Percentiles rank a stretch among this genome's conserved stretches.
Evolutionary conservation across 164 flowering plant species (phyloP).

Genomic region (Paratinospora sagittata): DNA sequence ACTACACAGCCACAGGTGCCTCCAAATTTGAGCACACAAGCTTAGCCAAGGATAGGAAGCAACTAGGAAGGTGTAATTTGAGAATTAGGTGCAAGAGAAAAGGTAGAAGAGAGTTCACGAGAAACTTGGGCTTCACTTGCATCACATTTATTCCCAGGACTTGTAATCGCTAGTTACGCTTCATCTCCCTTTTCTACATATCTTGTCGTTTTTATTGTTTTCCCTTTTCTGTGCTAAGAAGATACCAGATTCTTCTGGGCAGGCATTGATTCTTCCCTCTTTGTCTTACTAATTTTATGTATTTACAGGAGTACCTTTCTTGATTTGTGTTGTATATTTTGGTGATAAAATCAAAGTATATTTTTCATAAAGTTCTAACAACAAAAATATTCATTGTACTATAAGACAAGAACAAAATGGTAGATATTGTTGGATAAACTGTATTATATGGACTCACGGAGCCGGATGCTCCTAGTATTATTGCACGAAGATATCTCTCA

Average conservation of each 20-base stretch:
- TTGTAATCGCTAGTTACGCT: background rate
- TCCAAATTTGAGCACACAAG: background rate
- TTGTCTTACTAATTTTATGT: background rate
- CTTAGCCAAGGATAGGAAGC: no score
- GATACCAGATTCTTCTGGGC: background rate
- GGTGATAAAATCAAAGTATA: no score
- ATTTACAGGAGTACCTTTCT: no score
- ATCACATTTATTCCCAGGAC: background rate
- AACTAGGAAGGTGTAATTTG: background rate
- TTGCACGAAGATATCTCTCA: no score
- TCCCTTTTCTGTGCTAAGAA: background rate
- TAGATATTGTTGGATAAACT: no score
- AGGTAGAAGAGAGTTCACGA: constrained; percentile 19
- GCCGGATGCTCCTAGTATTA: no score
- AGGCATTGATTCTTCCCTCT: background rate
- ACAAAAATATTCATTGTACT: no score
- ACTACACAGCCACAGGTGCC: no score
- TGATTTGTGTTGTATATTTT: no score
- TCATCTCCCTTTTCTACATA: background rate
- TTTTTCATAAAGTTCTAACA: no score
- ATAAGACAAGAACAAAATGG: no score
- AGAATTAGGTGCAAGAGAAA: background rate
- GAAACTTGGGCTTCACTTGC: constrained; percentile 16
- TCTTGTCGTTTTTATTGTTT: background rate
- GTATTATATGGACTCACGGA: no score